Evolutionary conservation across 2,329 filamentous ascomycete genomes (phyloP), one percentile per base, ranked within the genome.

Genomic region (Neonectria sp.): DNA sequence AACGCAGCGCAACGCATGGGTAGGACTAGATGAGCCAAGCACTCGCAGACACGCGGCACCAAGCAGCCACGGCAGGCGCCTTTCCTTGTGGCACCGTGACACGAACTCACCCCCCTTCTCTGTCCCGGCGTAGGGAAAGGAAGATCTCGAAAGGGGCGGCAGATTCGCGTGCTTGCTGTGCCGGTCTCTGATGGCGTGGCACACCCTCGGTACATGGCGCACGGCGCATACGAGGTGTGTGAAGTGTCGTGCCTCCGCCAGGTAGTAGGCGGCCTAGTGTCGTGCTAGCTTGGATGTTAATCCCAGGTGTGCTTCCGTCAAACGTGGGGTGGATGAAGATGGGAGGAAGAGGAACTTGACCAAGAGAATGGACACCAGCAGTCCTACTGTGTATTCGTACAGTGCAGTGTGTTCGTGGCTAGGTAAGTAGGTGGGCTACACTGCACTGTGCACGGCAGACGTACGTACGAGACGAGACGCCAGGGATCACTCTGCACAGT

Each of bases 151-250:
- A 69, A 71, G 63, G 66, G 49, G 62, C 8, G 67, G 72, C 71
- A 72, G 72, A 72, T 75, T 60, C 76, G 74, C 73, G 71, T 76
- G 69, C 75, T 72, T 77, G 76, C 76, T 76, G 72, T 68, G 63
- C 63, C 63, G 70, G 71, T 77, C 69, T 77, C 73, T 77, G 76
- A 78, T 78, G 71, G 61, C 60, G 74, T 76, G 33, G 56, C 63
- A 78, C 76, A 62, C 63, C 55, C 48, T 25, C 43, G 13, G 43
- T 29, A 12, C 49, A 29, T n/a, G 56, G 63, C 65, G 55, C 58
- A 73, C 68, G 59, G 53, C 70, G 63, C 70, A 73, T 75, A 74
- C 73, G 71, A 74, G 63, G 67, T 64, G 55, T 24, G 40, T 45
- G 37, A 40, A n/a, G 37, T 40, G 37, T 60, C 49, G 72, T 73